Evolutionary conservation across 345 rosid genomes (phyloP).

Genomic region (Salix udensis): DNA sequence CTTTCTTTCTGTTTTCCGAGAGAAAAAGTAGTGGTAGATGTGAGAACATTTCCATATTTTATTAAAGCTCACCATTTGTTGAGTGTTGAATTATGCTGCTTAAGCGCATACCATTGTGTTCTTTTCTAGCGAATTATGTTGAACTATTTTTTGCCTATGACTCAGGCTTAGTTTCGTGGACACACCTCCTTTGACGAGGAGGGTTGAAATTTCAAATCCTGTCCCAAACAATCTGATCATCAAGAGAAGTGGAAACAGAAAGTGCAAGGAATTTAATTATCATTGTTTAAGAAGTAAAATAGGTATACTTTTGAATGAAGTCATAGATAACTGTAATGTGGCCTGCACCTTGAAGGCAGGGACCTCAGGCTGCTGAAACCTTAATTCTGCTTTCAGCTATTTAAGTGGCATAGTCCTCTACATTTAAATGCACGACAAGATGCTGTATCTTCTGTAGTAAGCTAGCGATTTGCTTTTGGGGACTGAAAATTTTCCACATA

Average conservation of each 20-base stretch:
- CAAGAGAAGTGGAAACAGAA: background rate
- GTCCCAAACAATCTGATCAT: background rate
- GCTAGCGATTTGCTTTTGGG: background rate
- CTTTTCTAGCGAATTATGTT: constrained; percentile 1
- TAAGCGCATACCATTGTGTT: background rate
- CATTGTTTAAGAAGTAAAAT: background rate
- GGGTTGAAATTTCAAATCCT: background rate
- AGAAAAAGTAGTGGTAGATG: background rate
- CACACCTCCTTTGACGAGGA: background rate
- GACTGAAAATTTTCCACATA: background rate
- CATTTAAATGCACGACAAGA: background rate
- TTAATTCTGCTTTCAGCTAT: background rate
- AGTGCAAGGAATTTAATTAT: background rate
- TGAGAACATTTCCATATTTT: background rate
- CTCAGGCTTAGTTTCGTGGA: background rate
- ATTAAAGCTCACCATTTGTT: background rate
- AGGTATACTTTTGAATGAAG: background rate
- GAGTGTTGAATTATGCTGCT: background rate
- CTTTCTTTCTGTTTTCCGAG: background rate
- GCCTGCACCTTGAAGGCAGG: background rate
- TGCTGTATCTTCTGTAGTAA: background rate
- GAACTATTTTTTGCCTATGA: background rate
- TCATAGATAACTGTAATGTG: background rate
- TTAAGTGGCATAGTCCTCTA: background rate
- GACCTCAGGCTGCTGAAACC: background rate